Percentiles rank a stretch among this genome's conserved stretches.
Evolutionary conservation across 2,329 filamentous ascomycete species (phyloP).

Genomic region (Cercospora janseana): DNA sequence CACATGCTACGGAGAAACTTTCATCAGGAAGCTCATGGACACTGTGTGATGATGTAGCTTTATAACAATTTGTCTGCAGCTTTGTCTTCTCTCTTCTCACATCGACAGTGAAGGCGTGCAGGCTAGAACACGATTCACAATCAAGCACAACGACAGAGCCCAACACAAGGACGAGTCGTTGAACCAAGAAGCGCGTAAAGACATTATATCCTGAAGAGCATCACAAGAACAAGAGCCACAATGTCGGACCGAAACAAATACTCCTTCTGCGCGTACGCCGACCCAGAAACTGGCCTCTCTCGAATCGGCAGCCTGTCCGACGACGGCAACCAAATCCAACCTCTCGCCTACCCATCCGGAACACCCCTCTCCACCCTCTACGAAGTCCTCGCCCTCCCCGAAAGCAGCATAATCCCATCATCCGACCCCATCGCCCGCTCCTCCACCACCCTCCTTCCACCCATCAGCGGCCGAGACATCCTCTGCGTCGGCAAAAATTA

Average conservation of each 20-base stretch:
- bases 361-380: constrained; percentile 50
- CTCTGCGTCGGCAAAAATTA: constrained; percentile 60
- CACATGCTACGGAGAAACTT: no score
- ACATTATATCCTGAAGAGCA: no score
- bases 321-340: constrained; percentile 42
- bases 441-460: constrained; percentile 46
- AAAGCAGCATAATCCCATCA: constrained; percentile 40
- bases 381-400: constrained; percentile 52
- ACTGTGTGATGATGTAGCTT: no score
- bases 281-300: background rate
- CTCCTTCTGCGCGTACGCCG: constrained; percentile 2
- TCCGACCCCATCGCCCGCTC: constrained; percentile 39
- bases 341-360: constrained; percentile 49
- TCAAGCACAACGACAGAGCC: no score
- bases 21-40: no score
- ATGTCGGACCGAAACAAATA: background rate
- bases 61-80: no score
- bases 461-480: constrained; percentile 52
- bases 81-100: no score
- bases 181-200: no score
- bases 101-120: no score
- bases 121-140: no score
- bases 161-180: no score
- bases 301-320: constrained; percentile 1
- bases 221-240: background rate